A percentile compares a stretch with the other conserved stretches of the same genome.
These are phyloP conservation scores for Colletotrichum sp. DNA, from an alignment of 2,329 filamentous ascomycete species.

Conservation along the genomic window DNA sequence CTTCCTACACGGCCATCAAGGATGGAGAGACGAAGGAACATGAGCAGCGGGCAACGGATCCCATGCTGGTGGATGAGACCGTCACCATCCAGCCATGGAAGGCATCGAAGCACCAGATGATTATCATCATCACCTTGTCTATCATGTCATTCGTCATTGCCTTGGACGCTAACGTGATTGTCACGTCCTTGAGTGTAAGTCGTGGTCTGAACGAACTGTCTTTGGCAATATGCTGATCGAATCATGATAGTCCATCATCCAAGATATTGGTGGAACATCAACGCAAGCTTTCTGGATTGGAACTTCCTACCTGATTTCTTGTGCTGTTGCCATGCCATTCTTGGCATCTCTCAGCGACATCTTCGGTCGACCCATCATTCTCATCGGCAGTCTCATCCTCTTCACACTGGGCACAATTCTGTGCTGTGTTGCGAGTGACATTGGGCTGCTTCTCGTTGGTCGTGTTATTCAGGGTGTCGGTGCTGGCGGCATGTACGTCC, in stretches of 20 bases:
- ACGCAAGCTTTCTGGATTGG: conserved; percentile 34
- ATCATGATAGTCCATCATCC: conserved; percentile 25
- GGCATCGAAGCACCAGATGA: conserved; percentile 17
- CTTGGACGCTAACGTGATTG: conserved; percentile 18
- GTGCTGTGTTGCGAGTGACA: conserved; percentile 37
- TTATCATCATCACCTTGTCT: conserved; percentile 19
- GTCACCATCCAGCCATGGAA: conserved; percentile 10
- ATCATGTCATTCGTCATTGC: conserved; percentile 22
- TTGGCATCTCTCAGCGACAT: conserved; percentile 38
- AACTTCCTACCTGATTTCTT: conserved; percentile 30
- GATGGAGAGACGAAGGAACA: conserved; percentile 7
- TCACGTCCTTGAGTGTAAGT: conserved; percentile 18
- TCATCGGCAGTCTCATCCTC: conserved; percentile 37
- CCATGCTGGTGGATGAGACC: conserved; percentile 17
- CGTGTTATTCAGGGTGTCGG: conserved; percentile 45
- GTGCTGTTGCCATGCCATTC: conserved; percentile 31
- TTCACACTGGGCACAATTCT: conserved; percentile 49
- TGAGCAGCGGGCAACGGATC: conserved; percentile 9
- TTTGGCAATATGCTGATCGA: not conserved
- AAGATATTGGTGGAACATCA: conserved; percentile 27
- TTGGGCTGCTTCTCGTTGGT: conserved; percentile 39
- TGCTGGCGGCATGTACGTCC: conserved; percentile 45
- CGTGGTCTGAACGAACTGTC: not conserved
- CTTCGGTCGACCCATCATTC: conserved; percentile 36
- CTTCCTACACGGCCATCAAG: conserved; percentile 17